Evolutionary conservation across 2,329 filamentous ascomycete species (phyloP).

Genomic region (Tolypocladium tundrense): DNA sequence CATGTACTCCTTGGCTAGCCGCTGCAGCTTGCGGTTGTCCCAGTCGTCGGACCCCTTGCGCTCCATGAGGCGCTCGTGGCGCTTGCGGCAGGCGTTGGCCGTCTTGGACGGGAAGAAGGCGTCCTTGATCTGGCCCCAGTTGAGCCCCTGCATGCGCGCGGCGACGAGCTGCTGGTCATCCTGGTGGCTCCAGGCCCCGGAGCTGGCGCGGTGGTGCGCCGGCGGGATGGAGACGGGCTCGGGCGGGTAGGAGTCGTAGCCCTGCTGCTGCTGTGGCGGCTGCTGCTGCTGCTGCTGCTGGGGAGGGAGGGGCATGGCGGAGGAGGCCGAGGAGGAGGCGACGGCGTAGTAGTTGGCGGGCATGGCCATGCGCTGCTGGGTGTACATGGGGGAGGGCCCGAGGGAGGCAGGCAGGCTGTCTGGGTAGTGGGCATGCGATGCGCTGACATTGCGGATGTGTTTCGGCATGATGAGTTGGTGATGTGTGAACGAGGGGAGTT

Average conservation of each 20-base stretch:
- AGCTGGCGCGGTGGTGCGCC: conserved; percentile 45
- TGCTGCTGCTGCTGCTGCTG: conserved; percentile 15
- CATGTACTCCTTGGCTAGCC: conserved; percentile 70
- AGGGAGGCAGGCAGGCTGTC: conserved; percentile 29
- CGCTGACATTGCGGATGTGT: conserved; percentile 30
- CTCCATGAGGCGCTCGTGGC: conserved; percentile 77
- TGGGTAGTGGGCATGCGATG: conserved; percentile 17
- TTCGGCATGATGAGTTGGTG: conserved; percentile 30
- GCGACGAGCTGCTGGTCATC: conserved; percentile 66
- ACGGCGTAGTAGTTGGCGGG: conserved; percentile 28
- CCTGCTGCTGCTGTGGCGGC: conserved; percentile 9
- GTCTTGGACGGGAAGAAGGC: conserved; percentile 70
- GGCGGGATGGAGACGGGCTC: conserved; percentile 26
- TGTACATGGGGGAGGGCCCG: conserved; percentile 31
- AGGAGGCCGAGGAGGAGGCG: conserved; percentile 18
- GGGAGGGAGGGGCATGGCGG: conserved; percentile 19
- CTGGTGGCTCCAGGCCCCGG: conserved; percentile 59
- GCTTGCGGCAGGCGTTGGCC: conserved; percentile 78
- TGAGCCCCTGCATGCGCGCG: conserved; percentile 64
- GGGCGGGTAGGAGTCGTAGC: conserved; percentile 29
- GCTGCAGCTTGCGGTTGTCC: conserved; percentile 65
- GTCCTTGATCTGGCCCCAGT: conserved; percentile 73
- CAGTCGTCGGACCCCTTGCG: conserved; percentile 65
- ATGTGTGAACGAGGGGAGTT: conserved; percentile 5
- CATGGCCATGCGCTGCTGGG: conserved; percentile 29